Evolutionary conservation across 805 yeast genomes (phyloP).

Genomic region (Nakazawaea anatomiae): DNA sequence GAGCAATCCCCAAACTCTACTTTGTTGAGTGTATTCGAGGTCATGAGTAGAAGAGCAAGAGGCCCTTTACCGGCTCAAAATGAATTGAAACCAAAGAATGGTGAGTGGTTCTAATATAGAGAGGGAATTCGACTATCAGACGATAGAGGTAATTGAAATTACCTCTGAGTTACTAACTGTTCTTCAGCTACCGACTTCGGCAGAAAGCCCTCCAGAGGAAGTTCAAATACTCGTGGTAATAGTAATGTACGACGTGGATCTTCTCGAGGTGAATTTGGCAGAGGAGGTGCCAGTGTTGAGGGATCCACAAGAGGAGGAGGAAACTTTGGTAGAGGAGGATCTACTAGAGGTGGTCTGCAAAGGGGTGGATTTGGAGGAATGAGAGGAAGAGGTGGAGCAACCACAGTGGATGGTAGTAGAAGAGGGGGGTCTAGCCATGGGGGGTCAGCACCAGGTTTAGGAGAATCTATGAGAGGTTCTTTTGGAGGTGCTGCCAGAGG

Average conservation of each 20-base stretch:
- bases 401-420: neutral
- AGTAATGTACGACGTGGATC: too few species aligned
- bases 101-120: neutral
- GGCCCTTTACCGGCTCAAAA: neutral
- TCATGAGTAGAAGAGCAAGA: neutral
- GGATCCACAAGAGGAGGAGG: neutral
- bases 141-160: too few species aligned
- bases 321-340: neutral
- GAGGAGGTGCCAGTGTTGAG: too few species aligned
- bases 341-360: neutral
- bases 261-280: too few species aligned
- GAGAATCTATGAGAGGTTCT: neutral
- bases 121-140: too few species aligned
- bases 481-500: neutral
- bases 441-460: neutral
- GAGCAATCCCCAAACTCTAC: too few species aligned
- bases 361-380: neutral
- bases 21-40: neutral
- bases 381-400: neutral
- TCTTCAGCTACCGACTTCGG: too few species aligned
- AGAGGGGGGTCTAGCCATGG: neutral
- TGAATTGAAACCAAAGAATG: neutral
- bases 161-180: too few species aligned
- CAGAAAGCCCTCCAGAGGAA: too few species aligned
- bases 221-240: too few species aligned